These are phyloP conservation scores for Linum trigynum DNA, from an alignment of 345 rosid species.

Conservation along the genomic window DNA sequence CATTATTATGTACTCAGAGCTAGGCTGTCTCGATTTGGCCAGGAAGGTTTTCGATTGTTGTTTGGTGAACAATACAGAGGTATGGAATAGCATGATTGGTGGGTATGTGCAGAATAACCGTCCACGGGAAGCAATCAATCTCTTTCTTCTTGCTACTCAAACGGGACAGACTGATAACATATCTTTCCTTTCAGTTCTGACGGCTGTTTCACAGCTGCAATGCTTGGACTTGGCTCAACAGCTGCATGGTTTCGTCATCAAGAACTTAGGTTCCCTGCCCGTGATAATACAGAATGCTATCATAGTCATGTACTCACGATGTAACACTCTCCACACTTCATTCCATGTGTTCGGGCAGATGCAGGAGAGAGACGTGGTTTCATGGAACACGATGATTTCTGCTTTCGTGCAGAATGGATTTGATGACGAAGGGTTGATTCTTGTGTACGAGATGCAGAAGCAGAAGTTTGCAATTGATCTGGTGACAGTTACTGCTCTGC, in stretches of 20 bases:
- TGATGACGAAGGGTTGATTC: conserved; percentile 80
- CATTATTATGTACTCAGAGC: conserved; percentile 57
- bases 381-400: conserved; percentile 85
- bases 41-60: conserved; percentile 60
- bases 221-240: conserved; percentile 41
- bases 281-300: conserved; percentile 48
- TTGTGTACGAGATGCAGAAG: conserved; percentile 75
- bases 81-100: conserved; percentile 80
- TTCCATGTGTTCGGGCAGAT: conserved; percentile 56
- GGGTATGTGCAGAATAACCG: conserved; percentile 50
- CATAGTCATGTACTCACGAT: conserved; percentile 76
- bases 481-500: conserved; percentile 66
- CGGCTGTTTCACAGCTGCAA: conserved; percentile 67
- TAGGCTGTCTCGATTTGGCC: conserved; percentile 48
- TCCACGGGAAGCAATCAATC: conserved; percentile 39
- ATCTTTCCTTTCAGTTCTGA: conserved; percentile 51
- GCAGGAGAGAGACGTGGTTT: conserved; percentile 62
- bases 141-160: conserved; percentile 49
- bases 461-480: conserved; percentile 54
- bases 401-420: conserved; percentile 74
- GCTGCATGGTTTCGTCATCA: conserved; percentile 58
- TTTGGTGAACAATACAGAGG: conserved; percentile 51
- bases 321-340: conserved; percentile 48
- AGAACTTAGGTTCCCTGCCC: conserved; percentile 40
- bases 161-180: conserved; percentile 49